A percentile compares a stretch with the other conserved stretches of the same genome.
Conservation (phyloP, 2,329 filamentous ascomycete genomes). For the Botrytis medusae region DNA sequence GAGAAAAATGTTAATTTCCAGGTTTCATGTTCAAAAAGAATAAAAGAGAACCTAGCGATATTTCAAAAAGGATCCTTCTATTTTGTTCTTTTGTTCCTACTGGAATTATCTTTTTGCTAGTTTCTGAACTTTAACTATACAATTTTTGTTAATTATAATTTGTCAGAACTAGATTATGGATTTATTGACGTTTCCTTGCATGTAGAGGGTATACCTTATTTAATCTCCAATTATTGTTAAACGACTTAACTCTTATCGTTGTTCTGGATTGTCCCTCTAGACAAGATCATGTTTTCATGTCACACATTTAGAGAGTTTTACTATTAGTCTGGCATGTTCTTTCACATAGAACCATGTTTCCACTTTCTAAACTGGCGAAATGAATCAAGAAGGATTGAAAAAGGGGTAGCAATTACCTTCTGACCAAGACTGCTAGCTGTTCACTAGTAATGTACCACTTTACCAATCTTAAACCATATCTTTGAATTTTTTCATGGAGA, state of each 20-base stretch:
- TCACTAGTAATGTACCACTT: neutral
- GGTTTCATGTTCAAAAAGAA: neutral
- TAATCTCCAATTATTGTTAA: accelerated
- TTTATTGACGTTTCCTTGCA: neutral
- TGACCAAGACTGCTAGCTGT: neutral
- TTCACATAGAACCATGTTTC: neutral
- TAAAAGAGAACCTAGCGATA: neutral
- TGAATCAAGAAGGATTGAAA: neutral
- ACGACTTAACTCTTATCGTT: neutral
- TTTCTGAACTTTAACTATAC: accelerated
- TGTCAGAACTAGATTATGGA: accelerated
- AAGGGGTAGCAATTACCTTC: neutral
- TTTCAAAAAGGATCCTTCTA: neutral
- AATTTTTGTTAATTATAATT: neutral
- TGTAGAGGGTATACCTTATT: neutral
- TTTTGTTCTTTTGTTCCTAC: neutral
- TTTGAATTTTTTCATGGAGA: neutral
- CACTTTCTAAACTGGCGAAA: too few relatives aligned
- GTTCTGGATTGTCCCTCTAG: neutral
- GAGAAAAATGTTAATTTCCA: neutral
- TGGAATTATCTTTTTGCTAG: neutral
- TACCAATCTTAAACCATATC: neutral
- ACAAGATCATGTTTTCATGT: neutral
- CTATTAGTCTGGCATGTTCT: neutral
- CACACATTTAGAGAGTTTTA: neutral